Evolutionary conservation across 768 basidiomycete genomes (phyloP), one percentile per base, ranked within the genome.

Genomic region (Lactarius akahatsu): DNA sequence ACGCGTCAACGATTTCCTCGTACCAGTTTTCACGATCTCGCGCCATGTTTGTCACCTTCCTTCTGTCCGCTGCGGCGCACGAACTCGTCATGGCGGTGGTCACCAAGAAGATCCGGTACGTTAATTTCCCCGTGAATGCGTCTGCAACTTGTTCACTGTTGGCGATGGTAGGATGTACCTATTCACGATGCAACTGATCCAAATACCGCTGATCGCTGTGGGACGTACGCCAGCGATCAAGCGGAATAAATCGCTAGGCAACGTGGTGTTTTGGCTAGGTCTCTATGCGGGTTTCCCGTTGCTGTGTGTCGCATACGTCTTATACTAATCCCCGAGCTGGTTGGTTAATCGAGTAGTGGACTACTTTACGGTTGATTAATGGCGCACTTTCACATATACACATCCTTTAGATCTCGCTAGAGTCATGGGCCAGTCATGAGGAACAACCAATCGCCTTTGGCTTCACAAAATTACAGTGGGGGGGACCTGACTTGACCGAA

Each of bases 71-170:
- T 0, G 84, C 84, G 61, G 90, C 87, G 38, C 96, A 99, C 72
- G 97, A 98, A 75, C 81, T 99, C 36, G 95, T 98, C 63, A 99
- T 99, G 97, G 86, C 89, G 2, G 83, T 98, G 62, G 96, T 98
- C 16, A 95, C 93, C 26, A 86, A 90, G 73, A 99, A 99, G 80
- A 82, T 98, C 65, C 81, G 91, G 91, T 90, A 68, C 34, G 86
- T 61, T 28, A 9, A 15, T 56, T 7, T 45, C 23, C n/a, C 15
- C n/a, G 0, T 16, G 10, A 10, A 54, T 18, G 23, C n/a, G 32
- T 34, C 0, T 56, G 30, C 30, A 10, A 34, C 8, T 41, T 43
- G 40, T 54, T 66, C 32, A 71, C 23, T 11, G 32, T 30, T 23
- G 28, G 5, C 30, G 47, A 18, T 38, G 28, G 23, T 41, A 91